Conservation (phyloP, 2,329 filamentous ascomycete genomes). For the Tolypocladium paradoxum region DNA sequence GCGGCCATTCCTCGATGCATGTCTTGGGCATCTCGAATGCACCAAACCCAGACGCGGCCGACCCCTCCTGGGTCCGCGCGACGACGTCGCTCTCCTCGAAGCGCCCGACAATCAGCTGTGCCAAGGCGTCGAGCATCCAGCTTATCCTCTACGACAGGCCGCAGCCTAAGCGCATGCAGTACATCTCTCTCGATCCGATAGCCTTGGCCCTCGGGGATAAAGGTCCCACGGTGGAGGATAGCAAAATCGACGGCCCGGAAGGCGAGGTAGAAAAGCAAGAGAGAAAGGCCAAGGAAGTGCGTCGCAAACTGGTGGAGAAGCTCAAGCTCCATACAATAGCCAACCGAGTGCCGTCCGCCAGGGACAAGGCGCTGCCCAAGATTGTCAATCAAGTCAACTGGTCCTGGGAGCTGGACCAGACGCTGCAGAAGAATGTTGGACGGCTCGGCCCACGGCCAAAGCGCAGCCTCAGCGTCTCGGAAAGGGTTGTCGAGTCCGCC, state of each 20-base stretch:
- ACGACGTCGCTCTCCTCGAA: conserved; percentile 37
- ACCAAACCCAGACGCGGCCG: conserved; percentile 34
- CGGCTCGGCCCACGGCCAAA: conserved; percentile 72
- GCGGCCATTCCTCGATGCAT: conserved; percentile 71
- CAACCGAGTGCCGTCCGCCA: conserved; percentile 63
- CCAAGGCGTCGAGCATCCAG: conserved; percentile 64
- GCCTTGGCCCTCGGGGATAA: conserved; percentile 76
- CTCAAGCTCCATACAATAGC: conserved; percentile 79
- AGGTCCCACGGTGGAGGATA: conserved; percentile 26
- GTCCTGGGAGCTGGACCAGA: conserved; percentile 75
- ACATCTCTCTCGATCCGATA: conserved; percentile 84
- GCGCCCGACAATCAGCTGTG: conserved; percentile 65
- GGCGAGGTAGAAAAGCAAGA: conserved; percentile 61
- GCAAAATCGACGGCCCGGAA: conserved; percentile 43
- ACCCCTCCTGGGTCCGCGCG: conserved; percentile 60
- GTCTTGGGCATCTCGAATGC: conserved; percentile 78
- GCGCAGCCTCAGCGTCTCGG: conserved; percentile 81
- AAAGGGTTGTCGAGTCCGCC: conserved; percentile 88
- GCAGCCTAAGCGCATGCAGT: conserved; percentile 83
- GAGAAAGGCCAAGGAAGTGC: conserved; percentile 44
- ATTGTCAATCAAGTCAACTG: conserved; percentile 95
- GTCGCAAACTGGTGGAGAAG: conserved; percentile 67
- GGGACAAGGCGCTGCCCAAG: conserved; percentile 68
- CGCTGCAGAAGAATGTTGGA: conserved; percentile 84
- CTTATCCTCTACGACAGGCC: conserved; percentile 84